These are phyloP conservation scores for Pyronema domesticum DNA, from an alignment of 495 filamentous ascomycete genomes.

Conservation along the genomic window DNA sequence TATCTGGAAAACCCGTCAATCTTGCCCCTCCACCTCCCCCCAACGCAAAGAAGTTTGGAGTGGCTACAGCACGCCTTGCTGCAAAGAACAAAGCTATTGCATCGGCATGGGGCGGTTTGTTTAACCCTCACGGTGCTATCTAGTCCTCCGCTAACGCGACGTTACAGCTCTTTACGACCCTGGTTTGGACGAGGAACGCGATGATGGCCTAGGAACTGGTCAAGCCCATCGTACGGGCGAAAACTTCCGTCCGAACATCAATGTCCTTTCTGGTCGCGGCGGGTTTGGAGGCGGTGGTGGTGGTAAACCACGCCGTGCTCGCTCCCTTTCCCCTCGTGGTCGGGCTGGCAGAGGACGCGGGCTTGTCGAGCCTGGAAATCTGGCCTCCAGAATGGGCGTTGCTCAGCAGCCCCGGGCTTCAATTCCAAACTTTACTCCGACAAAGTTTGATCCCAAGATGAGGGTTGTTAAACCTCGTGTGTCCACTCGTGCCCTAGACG, in stretches of 20 bases:
- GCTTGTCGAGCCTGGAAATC: background rate
- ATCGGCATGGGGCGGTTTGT: slow-evolving; percentile 15
- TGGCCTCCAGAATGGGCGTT: background rate
- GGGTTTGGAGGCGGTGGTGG: no score
- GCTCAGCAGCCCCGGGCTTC: background rate
- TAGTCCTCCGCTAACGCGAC: background rate
- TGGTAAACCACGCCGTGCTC: slow-evolving; percentile 1
- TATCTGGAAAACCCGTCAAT: slow-evolving; percentile 7
- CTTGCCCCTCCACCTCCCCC: slow-evolving; percentile 13
- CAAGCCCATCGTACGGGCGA: slow-evolving; percentile 18
- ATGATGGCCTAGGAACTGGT: slow-evolving; percentile 21
- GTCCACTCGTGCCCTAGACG: background rate
- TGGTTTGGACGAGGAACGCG: slow-evolving; percentile 11
- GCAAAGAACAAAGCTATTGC: slow-evolving; percentile 2
- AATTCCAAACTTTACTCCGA: background rate
- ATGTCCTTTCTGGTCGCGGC: background rate
- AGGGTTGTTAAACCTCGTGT: background rate
- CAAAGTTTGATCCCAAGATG: background rate
- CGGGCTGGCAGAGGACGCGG: background rate
- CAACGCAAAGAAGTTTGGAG: slow-evolving; percentile 10
- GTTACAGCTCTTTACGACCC: slow-evolving; percentile 15
- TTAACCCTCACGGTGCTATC: background rate
- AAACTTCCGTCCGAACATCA: slow-evolving; percentile 13
- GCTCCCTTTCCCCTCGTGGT: background rate
- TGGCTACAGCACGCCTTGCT: slow-evolving; percentile 1